These are phyloP conservation scores for Cinchona pubescens DNA, from an alignment of 257 asterid species.

Conservation along the genomic window DNA sequence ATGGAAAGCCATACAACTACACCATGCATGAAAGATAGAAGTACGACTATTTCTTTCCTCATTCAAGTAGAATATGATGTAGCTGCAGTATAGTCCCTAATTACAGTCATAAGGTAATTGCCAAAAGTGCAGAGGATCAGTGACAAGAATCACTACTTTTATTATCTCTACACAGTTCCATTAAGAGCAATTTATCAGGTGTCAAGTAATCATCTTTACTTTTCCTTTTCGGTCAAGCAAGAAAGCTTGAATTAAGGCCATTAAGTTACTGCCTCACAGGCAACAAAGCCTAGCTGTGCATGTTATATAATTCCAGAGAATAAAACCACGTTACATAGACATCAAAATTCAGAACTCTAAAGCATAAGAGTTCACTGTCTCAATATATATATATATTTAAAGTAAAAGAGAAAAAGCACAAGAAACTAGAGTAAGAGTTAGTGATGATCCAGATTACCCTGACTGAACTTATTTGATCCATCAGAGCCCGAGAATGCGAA, in stretches of 20 bases:
- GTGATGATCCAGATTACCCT: slow-evolving; percentile 38
- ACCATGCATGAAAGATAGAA: neutral
- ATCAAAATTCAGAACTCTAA: neutral
- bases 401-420: neutral
- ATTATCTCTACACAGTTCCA: neutral
- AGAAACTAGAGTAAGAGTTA: neutral
- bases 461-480: slow-evolving; percentile 48
- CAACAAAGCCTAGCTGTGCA: neutral
- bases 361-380: neutral
- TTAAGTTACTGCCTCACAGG: neutral
- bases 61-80: neutral
- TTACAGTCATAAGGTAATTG: neutral
- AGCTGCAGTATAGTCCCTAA: neutral
- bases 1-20: neutral
- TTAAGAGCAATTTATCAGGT: neutral
- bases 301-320: neutral
- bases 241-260: too few relatives aligned
- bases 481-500: slow-evolving; percentile 63
- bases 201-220: neutral
- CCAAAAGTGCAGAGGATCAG: neutral
- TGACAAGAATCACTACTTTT: neutral
- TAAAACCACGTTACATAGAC: neutral
- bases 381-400: too few relatives aligned
- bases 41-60: too few relatives aligned
- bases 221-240: neutral